Base-by-base conservation (phyloP, 108 stramenopile genomes). In the Schizochytrium sp. region DNA sequence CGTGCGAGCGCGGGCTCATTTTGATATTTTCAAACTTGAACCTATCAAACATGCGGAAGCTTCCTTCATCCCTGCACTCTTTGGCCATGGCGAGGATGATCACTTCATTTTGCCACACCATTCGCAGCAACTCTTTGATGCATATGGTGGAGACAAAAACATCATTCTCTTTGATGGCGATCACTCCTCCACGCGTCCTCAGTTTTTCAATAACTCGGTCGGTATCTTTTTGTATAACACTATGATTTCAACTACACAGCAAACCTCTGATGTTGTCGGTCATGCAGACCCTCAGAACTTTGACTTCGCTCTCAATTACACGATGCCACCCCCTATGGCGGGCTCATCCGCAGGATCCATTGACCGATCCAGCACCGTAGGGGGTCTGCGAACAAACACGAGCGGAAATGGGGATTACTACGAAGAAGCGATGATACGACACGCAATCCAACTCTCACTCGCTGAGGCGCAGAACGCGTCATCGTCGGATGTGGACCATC, bases 101-200 rank as follows among this genome's bases (percentile, higher is more conserved):
- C 61, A 91, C 59, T 94, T 94, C 88, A 92, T 94, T 61, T 55
- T 49, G 44, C 89, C 92, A 3, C 88, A 92, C 57, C 93, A 94
- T 69, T 57, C 72, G 46, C 61, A 87, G 72, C 44, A 57, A 45
- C 55, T 90, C 61, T 73, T 91, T 64, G 93, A 92, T 53, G 88
- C 57, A 40, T 94, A 94, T 87, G 92, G 72, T 17, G 94, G 94
- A 13, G 94, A 94, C 91, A 94, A 94, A 90, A 92, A 94, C 57
- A 46, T 93, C 40, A 47, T 93, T 12, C 17, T 89, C 28, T 93
- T 94, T 28, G 92, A 93, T 17, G 94, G 94, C 15, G 93, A 93
- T 87, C 93, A 94, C 92, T 93, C 93, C 88, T 49, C 53, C 50
- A 49, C 59, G 42, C 72, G 93, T 42, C 94, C 93, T 3, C 41